A percentile compares a stretch with the other conserved stretches of the same genome.
Conservation (phyloP, 1,284 basidiomycete genomes). For the Ustilago sp. region DNA sequence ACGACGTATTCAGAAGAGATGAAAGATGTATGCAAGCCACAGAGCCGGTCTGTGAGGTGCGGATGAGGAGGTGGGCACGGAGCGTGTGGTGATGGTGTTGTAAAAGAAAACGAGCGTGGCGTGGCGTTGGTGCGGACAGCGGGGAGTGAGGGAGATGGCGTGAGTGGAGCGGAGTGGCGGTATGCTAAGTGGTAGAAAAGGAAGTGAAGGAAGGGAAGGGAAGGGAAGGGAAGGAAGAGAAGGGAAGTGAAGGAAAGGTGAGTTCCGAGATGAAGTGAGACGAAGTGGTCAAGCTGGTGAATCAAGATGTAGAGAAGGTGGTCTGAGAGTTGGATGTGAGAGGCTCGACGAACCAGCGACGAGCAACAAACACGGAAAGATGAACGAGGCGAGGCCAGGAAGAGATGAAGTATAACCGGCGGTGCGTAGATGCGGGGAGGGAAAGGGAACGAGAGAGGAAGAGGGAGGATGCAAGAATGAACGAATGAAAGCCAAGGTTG, state of each 20-base stretch:
- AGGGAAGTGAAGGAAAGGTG: neutral
- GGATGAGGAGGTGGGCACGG: neutral
- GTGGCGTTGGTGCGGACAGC: neutral
- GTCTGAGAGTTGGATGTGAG: neutral
- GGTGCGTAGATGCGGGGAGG: neutral
- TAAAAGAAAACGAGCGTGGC: constrained; percentile 14
- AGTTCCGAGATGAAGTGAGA: constrained; percentile 2
- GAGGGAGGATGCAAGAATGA: constrained; percentile 2
- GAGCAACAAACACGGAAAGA: constrained; percentile 15
- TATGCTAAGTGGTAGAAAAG: constrained; percentile 1
- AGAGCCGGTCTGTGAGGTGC: constrained; percentile 40
- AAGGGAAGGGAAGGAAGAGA: neutral
- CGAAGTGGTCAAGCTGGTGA: constrained; percentile 8
- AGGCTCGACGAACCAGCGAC: constrained; percentile 31
- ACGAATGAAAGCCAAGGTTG: constrained; percentile 1
- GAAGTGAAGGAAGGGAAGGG: neutral
- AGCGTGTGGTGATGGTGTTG: constrained; percentile 4
- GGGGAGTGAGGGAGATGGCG: neutral
- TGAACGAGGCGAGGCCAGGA: neutral
- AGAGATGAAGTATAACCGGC: neutral
- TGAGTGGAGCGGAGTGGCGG: neutral
- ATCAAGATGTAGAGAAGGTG: constrained; percentile 1
- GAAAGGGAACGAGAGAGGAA: neutral
- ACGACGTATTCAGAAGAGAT: constrained; percentile 8
- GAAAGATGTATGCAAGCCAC: constrained; percentile 32